Evolutionary conservation across 2,329 filamentous ascomycete species (phyloP).

Genomic region (Blastomyces parvus): DNA sequence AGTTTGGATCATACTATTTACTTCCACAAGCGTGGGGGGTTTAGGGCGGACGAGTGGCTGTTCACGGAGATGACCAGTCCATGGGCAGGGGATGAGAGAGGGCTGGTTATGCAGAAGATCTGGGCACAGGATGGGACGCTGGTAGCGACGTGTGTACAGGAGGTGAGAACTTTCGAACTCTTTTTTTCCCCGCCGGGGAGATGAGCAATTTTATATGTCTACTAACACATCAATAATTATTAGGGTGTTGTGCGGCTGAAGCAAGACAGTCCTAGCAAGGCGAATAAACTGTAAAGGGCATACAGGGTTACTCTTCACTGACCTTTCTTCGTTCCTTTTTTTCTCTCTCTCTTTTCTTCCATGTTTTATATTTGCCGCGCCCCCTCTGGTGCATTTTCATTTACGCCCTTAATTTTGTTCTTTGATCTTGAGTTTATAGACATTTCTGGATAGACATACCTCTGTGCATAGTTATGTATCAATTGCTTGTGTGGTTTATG

Average conservation of each 20-base stretch:
- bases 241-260: constrained; percentile 40
- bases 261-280: constrained; percentile 27
- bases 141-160: constrained; percentile 43
- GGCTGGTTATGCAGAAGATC: constrained; percentile 41
- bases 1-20: constrained; percentile 44
- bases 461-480: background rate
- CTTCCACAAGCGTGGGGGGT: constrained; percentile 41
- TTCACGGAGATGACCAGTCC: constrained; percentile 42
- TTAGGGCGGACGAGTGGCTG: constrained; percentile 44
- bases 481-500: background rate
- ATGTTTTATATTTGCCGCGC: background rate
- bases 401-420: background rate
- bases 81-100: constrained; percentile 43
- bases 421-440: background rate
- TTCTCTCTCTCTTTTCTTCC: background rate
- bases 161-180: constrained; percentile 30
- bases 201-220: constrained; percentile 1
- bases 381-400: background rate
- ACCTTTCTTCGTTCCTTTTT: background rate
- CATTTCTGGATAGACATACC: background rate
- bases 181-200: background rate
- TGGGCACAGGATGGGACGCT: constrained; percentile 41
- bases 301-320: background rate
- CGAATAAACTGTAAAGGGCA: background rate
- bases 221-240: background rate